Evolutionary conservation across 495 filamentous ascomycete species (phyloP).

Genomic region (Aspergillus affinis): DNA sequence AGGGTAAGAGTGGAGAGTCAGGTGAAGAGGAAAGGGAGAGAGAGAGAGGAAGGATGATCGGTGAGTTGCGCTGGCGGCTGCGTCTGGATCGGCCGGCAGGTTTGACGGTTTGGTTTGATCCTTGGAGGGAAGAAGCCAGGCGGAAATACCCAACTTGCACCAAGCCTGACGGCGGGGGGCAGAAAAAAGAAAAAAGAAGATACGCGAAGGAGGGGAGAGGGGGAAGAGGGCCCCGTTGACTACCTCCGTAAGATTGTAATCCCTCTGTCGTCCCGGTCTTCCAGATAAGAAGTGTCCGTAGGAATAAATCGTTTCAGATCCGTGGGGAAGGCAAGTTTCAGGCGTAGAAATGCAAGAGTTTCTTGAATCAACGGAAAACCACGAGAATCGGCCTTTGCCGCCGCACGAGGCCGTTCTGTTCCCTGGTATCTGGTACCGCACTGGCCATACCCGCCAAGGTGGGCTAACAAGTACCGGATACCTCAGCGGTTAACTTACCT

Average conservation of each 20-base stretch:
- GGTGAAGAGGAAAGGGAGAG: background rate
- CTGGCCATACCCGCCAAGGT: conserved; percentile 10
- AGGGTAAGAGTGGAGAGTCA: background rate
- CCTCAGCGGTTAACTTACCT: too few relatives aligned
- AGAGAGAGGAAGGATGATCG: background rate
- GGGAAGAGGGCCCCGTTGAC: conserved; percentile 1
- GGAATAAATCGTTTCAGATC: too few relatives aligned
- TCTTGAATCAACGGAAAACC: background rate
- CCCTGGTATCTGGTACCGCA: conserved; percentile 20
- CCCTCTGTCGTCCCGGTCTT: background rate
- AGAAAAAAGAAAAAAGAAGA: conserved; percentile 15
- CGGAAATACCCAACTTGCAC: conserved; percentile 26
- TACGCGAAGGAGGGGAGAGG: conserved; percentile 17
- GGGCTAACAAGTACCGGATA: conserved; percentile 17
- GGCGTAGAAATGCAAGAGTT: too few relatives aligned
- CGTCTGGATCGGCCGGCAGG: conserved; percentile 31
- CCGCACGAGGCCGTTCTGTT: background rate
- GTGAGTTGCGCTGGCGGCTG: conserved; percentile 21
- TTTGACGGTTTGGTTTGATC: conserved; percentile 28
- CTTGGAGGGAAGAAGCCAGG: too few relatives aligned
- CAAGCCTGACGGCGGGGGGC: conserved; percentile 24
- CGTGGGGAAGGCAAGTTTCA: too few relatives aligned
- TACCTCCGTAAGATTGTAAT: background rate
- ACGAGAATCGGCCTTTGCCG: background rate
- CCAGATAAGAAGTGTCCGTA: too few relatives aligned